Base-by-base conservation (phyloP, 2,329 filamentous ascomycete species). In the Rhytidhysteron rufulum region DNA sequence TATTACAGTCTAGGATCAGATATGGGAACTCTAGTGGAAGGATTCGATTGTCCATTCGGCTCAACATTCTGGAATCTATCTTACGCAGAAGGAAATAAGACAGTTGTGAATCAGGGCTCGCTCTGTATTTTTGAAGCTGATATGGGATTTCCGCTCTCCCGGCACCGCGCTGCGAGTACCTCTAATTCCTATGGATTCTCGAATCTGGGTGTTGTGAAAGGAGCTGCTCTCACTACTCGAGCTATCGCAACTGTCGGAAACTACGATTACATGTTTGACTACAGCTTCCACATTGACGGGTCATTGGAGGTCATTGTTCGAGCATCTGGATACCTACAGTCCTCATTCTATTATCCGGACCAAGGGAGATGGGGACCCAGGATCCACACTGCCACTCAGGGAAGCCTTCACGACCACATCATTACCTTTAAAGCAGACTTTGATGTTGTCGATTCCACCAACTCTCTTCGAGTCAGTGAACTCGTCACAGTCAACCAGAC, bases 1-100 rank as follows among this genome's bases (percentile, higher is more conserved):
- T 73, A 65, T 39, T 75, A 74, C 44, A 70, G 70, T 11, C 70
- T 77, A 21, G 73, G 72, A 0, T 63, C 67, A 1, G 48, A 63
- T 33, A 44, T 65, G 3, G 64, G 61, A 10, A 58, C 58, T 2
- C 57, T 73, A 15, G 60, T 73, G 4, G 63, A 66, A 1, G 73
- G 73, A 2, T 78, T 72, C 41, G 75, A 79, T 50, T 80, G 75
- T 46, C 76, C 75, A 0, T 49, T 67, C 0, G 70, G 74, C 33
- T 64, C 74, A 0, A 74, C 71, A 0, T 79, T 71, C 45, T 63
- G 77, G 31, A 72, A 77, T 55, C 62, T 62, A 1, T 62, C 63
- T 3, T 74, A 73, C 46, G 71, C 70, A 40, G 62, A 66, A 3
- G 55, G 53, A 2, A 72, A 75, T 41, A 67, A 57, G 4, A 73